phyloP scores from a whole-genome alignment of 495 filamentous ascomycete species.

The Geopyxis carbonaria region DNA sequence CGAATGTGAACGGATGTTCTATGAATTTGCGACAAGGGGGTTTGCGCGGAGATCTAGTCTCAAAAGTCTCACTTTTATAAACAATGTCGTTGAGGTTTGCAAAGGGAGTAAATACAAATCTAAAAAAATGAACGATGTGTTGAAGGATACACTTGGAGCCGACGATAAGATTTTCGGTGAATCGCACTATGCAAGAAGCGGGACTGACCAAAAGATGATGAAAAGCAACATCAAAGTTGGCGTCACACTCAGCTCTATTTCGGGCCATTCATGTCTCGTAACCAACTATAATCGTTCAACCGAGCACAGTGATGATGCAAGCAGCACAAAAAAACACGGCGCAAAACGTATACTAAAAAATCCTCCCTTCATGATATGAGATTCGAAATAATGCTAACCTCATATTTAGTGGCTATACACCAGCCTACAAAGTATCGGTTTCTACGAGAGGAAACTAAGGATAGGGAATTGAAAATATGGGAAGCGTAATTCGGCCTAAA shows the following conservation, averaged over 20 bases:
- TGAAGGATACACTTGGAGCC: constrained; percentile 20
- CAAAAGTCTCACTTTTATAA: background rate
- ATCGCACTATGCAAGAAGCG: too few relatives aligned
- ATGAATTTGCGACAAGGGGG: constrained; percentile 21
- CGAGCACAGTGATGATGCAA: too few relatives aligned
- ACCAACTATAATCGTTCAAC: constrained; percentile 27
- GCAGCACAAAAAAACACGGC: too few relatives aligned
- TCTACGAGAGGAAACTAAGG: constrained; percentile 25
- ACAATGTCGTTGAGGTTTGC: constrained; percentile 12
- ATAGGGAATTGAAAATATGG: constrained; percentile 29
- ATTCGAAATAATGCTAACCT: too few relatives aligned
- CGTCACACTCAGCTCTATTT: constrained; percentile 24
- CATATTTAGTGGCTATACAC: too few relatives aligned
- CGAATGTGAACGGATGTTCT: constrained; percentile 27
- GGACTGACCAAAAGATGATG: constrained; percentile 7
- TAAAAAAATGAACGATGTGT: constrained; percentile 14
- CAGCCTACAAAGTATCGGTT: too few relatives aligned
- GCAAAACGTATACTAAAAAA: too few relatives aligned
- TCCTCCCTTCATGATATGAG: too few relatives aligned
- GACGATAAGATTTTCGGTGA: constrained; percentile 25
- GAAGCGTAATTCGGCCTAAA: constrained; percentile 32
- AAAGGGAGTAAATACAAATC: constrained; percentile 26
- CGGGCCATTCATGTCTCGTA: constrained; percentile 21
- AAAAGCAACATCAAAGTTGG: constrained; percentile 22
- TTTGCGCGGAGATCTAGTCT: constrained; percentile 11